phyloP scores from a whole-genome alignment of 768 basidiomycete species.

The Tephrocybe sp. region DNA sequence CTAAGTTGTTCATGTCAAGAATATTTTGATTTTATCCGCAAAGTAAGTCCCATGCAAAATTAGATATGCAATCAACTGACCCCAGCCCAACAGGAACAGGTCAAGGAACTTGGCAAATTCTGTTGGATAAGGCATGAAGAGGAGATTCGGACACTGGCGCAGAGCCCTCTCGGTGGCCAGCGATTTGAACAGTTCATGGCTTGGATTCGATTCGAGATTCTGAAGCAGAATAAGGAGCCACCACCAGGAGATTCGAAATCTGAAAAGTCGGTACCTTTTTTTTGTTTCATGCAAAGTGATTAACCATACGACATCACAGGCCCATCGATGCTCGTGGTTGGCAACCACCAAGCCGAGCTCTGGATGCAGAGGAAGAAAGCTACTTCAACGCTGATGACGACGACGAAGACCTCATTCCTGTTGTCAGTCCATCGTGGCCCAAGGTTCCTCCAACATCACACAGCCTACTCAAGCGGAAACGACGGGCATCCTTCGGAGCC shows the following conservation, averaged over 20 bases:
- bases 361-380: conserved; percentile 83
- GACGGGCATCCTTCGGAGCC: conserved; percentile 40
- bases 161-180: conserved; percentile 57
- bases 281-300: conserved; percentile 14
- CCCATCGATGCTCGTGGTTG: conserved; percentile 39
- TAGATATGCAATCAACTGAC: background rate
- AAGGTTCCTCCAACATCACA: conserved; percentile 33
- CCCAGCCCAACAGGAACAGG: conserved; percentile 61
- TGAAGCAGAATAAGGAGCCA: conserved; percentile 66
- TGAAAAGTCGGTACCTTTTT: conserved; percentile 40
- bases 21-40: conserved; percentile 88
- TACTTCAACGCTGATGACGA: conserved; percentile 93
- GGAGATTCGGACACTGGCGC: conserved; percentile 60
- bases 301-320: conserved; percentile 24
- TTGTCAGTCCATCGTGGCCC: conserved; percentile 38
- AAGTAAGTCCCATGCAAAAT: conserved; percentile 52
- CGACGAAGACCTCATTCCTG: conserved; percentile 48
- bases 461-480: conserved; percentile 56
- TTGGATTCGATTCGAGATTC: conserved; percentile 76
- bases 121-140: conserved; percentile 78
- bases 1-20: conserved; percentile 95
- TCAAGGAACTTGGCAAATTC: conserved; percentile 79
- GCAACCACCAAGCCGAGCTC: conserved; percentile 41
- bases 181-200: conserved; percentile 68
- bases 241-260: conserved; percentile 48